phyloP scores from a whole-genome alignment of 148 eudicot genomes.

The Nyssa sinensis region DNA sequence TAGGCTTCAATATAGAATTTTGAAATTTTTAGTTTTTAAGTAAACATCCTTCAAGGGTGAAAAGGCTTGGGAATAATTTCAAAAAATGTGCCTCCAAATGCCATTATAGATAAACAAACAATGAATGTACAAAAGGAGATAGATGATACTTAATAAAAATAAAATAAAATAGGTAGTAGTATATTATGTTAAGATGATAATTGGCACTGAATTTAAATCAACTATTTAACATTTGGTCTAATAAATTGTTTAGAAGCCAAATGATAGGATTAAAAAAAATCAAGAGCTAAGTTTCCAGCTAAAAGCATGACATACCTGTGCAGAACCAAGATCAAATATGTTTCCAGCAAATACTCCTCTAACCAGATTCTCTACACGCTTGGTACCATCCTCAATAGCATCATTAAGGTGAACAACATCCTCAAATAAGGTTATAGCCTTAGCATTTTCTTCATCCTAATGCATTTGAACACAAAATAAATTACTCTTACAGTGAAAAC shows the following conservation, averaged over 20 bases:
- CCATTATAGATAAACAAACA: neutral
- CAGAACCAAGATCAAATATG: conserved; percentile 98
- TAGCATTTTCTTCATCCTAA: conserved; percentile 94
- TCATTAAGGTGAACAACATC: conserved; percentile 76
- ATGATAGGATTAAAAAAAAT: neutral
- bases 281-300: conserved; percentile 4
- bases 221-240: neutral
- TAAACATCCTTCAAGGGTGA: neutral
- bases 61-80: neutral
- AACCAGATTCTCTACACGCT: conserved; percentile 77
- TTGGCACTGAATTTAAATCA: neutral
- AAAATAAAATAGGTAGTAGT: neutral
- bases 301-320: conserved; percentile 60
- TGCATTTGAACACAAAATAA: conserved; percentile 16
- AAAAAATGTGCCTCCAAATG: no score
- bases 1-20: neutral
- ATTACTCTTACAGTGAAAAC: conserved; percentile 5
- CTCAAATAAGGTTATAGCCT: conserved; percentile 79
- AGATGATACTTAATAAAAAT: neutral
- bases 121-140: neutral
- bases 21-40: neutral
- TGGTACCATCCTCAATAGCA: conserved; percentile 76
- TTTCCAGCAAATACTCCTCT: conserved; percentile 98
- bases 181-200: neutral
- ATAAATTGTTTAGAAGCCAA: neutral